phyloP scores from a whole-genome alignment of 345 rosid genomes.

The Rhodomyrtus tomentosa region DNA sequence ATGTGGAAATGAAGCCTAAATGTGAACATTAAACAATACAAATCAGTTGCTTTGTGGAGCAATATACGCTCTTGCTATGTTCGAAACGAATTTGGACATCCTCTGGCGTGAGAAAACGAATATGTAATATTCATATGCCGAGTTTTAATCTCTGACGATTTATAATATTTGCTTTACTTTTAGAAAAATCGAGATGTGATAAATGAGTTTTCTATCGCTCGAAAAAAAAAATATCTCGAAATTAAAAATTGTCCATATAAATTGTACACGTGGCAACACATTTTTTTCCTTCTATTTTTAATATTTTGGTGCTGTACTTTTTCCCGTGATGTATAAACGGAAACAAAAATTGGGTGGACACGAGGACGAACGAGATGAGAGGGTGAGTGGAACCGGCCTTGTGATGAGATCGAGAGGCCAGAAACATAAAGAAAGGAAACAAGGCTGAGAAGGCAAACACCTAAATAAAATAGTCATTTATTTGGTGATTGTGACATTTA shows the following conservation, averaged over 20 bases:
- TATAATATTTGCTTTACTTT: neutral
- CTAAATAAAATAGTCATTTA: neutral
- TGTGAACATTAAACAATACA: too few relatives aligned
- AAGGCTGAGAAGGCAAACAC: neutral
- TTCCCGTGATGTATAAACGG: neutral
- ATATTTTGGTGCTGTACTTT: neutral
- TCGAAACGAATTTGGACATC: neutral
- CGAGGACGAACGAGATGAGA: neutral
- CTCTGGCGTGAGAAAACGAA: neutral
- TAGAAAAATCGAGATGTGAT: neutral
- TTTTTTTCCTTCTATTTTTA: neutral
- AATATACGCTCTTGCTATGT: neutral
- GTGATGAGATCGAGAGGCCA: neutral
- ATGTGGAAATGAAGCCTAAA: too few relatives aligned
- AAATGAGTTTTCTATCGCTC: neutral
- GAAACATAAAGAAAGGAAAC: neutral
- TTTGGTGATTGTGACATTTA: neutral
- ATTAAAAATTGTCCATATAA: too few relatives aligned
- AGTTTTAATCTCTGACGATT: neutral
- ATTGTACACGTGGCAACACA: neutral
- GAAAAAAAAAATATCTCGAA: neutral
- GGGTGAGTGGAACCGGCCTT: neutral
- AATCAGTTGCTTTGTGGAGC: too few relatives aligned
- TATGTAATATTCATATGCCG: neutral
- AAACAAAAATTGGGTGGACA: neutral